Percentiles rank a stretch among this genome's conserved stretches.
Conservation (phyloP, 805 yeast species). For the Yamadazyma scolyti region DNA sequence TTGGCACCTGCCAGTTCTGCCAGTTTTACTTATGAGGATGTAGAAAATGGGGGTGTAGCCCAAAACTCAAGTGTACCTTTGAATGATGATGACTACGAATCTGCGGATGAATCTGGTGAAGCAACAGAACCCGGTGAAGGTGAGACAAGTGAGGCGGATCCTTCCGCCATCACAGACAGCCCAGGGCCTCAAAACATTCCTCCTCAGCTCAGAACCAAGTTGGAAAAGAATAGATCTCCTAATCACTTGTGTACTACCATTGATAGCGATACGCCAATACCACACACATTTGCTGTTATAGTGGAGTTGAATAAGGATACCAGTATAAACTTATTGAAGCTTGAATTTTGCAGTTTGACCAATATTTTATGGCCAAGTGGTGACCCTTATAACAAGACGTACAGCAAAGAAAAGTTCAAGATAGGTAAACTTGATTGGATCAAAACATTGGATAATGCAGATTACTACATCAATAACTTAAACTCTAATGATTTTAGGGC, state of each 20-base stretch:
- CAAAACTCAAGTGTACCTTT: constrained; percentile 3
- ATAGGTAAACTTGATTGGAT: constrained; percentile 49
- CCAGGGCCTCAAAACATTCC: constrained; percentile 7
- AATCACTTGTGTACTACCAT: constrained; percentile 33
- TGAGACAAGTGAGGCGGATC: neutral
- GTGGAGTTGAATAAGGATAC: constrained; percentile 42
- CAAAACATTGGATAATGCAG: constrained; percentile 39
- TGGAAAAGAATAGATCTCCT: constrained; percentile 26
- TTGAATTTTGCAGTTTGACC: constrained; percentile 42
- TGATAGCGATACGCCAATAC: constrained; percentile 39
- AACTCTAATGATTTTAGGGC: constrained; percentile 43
- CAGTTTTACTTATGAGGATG: constrained; percentile 40
- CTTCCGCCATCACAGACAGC: constrained; percentile 1
- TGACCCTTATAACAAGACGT: constrained; percentile 44
- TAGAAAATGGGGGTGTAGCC: constrained; percentile 34
- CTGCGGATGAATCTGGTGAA: constrained; percentile 2
- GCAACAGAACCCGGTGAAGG: neutral
- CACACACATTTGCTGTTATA: constrained; percentile 53
- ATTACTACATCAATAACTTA: constrained; percentile 36
- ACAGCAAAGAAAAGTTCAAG: constrained; percentile 44
- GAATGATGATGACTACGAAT: neutral
- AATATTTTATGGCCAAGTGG: constrained; percentile 53
- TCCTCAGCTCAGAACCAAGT: constrained; percentile 15
- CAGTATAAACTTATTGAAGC: constrained; percentile 30
- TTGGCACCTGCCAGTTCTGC: constrained; percentile 37